phyloP scores from a whole-genome alignment of 2,329 filamentous ascomycete species.

The Exserohilum turcica region DNA sequence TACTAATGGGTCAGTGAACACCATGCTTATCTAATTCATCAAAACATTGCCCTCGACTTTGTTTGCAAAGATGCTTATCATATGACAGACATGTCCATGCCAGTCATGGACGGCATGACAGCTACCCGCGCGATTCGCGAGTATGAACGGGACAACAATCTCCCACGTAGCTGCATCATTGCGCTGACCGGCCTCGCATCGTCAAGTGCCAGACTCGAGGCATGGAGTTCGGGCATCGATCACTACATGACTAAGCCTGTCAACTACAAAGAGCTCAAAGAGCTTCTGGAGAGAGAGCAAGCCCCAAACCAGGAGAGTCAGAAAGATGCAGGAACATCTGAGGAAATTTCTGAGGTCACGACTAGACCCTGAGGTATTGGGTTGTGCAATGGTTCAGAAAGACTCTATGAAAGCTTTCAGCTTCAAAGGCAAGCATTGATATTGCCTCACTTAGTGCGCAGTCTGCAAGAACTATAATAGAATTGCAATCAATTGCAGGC shows the following conservation, averaged over 20 bases:
- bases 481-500: no score
- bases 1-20: slow-evolving; percentile 40
- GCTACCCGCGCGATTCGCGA: slow-evolving; percentile 42
- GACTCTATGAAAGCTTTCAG: not conserved
- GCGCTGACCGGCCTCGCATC: slow-evolving; percentile 41
- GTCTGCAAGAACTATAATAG: no score
- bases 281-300: slow-evolving; percentile 21
- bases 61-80: not conserved
- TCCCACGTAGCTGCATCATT: slow-evolving; percentile 22
- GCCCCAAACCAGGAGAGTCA: not conserved
- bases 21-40: not conserved
- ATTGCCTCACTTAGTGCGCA: no score
- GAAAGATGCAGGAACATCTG: not conserved
- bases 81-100: slow-evolving; percentile 43
- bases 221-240: slow-evolving; percentile 37
- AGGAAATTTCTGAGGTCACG: not conserved
- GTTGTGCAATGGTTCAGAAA: not conserved
- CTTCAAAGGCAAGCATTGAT: not conserved
- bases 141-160: slow-evolving; percentile 29
- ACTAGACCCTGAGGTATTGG: not conserved
- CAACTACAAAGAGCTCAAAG: slow-evolving; percentile 32
- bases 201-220: slow-evolving; percentile 32
- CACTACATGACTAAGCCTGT: slow-evolving; percentile 44
- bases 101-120: slow-evolving; percentile 45
- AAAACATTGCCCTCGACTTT: not conserved